Evolutionary conservation across 768 basidiomycete species (phyloP), one percentile per base, ranked within the genome.

Genomic region (Cyclocybe aegerita): DNA sequence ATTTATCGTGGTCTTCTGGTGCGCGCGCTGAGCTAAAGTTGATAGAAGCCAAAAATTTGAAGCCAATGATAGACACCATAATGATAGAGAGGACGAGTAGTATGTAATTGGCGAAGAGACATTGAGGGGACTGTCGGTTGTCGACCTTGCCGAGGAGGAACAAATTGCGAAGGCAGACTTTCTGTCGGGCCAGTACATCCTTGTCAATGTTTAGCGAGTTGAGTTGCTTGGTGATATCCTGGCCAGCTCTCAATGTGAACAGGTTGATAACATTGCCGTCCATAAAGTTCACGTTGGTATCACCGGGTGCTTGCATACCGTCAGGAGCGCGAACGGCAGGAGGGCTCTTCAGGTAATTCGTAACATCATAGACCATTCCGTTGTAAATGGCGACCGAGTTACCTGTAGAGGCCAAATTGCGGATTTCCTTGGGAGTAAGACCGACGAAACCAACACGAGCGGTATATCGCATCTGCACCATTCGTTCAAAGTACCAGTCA

Each of bases 401-500:
- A 1, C 86, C 81, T 12, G 73, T 56, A 55, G 66, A 78, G 0
- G 91, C 90, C 78, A 85, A 81, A 56, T 79, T 82, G 58, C 73
- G 77, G 63, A 97, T 81, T 53, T 88, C 84, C 61, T 81, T 81
- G 11, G 86, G 83, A 0, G 90, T 90, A 63, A 82, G 88, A 0
- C 94, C 96, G 44, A 96, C 62, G 65, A 95, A 98, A 0, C 97
- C 97, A 36, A 85, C 80, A 35, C 96, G 89, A 59, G 83, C 83
- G 46, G 83, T 86, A 76, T 88, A 97, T 6, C 97, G 89, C 88
- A 99, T 87, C 63, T 81, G 67, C 2, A 90, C 89, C 97, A 99
- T 98, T 52, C 75, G 77, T 71, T 98, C 89, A 57, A 90, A 94
- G 68, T 98, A 99, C 97, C 97, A 99, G 64, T 99, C 97, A 0